Conservation (phyloP, 2,329 filamentous ascomycete species). For the Sporothrix globosa region DNA sequence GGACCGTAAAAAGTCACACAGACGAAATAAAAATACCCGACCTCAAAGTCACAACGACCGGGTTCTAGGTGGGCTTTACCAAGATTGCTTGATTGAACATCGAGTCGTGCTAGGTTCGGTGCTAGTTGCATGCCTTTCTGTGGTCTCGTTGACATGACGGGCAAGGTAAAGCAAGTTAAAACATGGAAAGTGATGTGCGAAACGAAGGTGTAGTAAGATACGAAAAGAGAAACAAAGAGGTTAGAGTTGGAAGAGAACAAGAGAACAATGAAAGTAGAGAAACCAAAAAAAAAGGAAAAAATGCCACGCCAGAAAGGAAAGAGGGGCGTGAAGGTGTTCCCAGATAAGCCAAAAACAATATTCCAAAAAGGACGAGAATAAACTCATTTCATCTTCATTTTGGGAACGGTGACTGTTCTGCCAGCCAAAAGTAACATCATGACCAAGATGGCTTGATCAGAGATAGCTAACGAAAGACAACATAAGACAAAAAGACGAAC, state of each 20-base stretch:
- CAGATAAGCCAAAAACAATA: neutral
- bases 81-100: constrained; percentile 27
- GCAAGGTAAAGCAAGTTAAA: neutral
- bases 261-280: neutral
- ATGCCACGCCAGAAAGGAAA: neutral
- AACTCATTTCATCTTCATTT: neutral
- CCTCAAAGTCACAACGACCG: neutral
- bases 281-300: neutral
- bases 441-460: neutral
- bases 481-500: neutral
- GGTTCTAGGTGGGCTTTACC: constrained; percentile 11
- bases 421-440: neutral
- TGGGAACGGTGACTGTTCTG: neutral
- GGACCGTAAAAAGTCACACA: neutral
- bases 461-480: neutral
- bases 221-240: neutral
- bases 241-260: neutral
- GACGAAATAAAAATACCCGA: neutral
- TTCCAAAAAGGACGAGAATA: neutral
- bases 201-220: neutral
- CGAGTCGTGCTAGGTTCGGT: constrained; percentile 29
- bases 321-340: neutral
- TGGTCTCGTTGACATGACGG: too few relatives aligned
- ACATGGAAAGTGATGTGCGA: neutral
- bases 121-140: neutral